Evolutionary conservation across 2,329 filamentous ascomycete species (phyloP), one percentile per base, ranked within the genome.

Genomic region (Emmonsia crescens): DNA sequence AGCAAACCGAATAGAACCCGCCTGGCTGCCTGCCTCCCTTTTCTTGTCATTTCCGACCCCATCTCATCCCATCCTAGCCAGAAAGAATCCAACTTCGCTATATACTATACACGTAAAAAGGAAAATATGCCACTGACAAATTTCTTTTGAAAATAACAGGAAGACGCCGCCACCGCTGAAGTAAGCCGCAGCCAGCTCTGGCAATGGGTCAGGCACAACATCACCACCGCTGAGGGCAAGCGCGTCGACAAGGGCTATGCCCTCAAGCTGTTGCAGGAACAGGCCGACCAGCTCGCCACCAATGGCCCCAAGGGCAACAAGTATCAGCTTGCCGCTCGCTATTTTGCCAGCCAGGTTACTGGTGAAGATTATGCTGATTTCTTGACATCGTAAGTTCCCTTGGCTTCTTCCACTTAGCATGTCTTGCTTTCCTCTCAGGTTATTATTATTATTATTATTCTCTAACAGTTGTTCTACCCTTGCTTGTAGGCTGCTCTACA

Each of bases 341-440:
- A 97, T 79, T 96, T 97, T 72, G 85, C 89, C 40, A 81, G 85
- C 54, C 94, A 99, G 81, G 89, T 97, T 62, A 97, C 93, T 2
- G 94, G 94, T 61, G 94, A 97, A 81, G 92, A 96, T 68, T 97
- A 97, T 75, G 91, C 92, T 14, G 94, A 99, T 76, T 97, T 97
- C 80, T 77, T 99, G 79, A 96, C 91, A 66, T 80, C 82, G 86
- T 90, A 80, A 82, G 87, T 79, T 59, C 61, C 33, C 38, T 63
- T 42, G 4, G 42, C 6, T 38, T 21, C 69, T 46, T 66, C 57
- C 27, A 19, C 29, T 9, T 46, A 46, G 12, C 3, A 9, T 38
- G 36, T 8, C 54, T 8, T 64, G 46, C 5, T 40, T 8, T 38
- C 27, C 69, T 46, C 66, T 60, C 24, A 60, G 36, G 9, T 57